Conservation (phyloP, 495 filamentous ascomycete species). For the Daldinia grandis region DNA sequence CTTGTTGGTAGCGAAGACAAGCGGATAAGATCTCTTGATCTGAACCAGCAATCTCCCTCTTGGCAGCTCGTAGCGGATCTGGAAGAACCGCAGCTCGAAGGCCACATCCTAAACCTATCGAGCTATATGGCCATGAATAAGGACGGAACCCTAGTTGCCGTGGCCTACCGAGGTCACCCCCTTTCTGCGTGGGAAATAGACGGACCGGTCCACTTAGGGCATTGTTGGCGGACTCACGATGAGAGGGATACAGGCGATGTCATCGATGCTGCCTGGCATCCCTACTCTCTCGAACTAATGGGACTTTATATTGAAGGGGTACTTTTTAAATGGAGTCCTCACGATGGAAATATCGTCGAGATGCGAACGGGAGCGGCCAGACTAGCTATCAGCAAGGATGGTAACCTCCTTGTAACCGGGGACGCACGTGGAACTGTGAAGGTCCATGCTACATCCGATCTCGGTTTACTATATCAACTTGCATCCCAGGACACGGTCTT, state of each 20-base stretch:
- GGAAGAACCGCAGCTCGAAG: constrained; percentile 40
- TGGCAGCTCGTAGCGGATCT: constrained; percentile 40
- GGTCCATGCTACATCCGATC: constrained; percentile 34
- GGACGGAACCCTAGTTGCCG: constrained; percentile 37
- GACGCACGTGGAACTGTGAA: constrained; percentile 40
- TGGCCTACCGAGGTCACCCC: constrained; percentile 42
- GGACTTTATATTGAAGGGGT: constrained; percentile 43
- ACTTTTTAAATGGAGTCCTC: constrained; percentile 44
- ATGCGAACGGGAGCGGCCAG: constrained; percentile 31
- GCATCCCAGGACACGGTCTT: constrained; percentile 21
- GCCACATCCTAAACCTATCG: constrained; percentile 34
- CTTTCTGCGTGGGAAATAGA: constrained; percentile 44
- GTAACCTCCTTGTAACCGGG: constrained; percentile 40
- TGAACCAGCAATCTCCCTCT: constrained; percentile 9
- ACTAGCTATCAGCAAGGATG: constrained; percentile 41
- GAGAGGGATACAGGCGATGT: constrained; percentile 29
- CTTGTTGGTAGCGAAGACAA: constrained; percentile 36
- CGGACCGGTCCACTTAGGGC: constrained; percentile 42
- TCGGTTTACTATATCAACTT: constrained; percentile 36
- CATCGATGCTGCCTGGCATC: constrained; percentile 42
- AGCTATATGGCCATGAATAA: constrained; percentile 39
- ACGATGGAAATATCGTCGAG: constrained; percentile 35
- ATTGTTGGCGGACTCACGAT: constrained; percentile 37
- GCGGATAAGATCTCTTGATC: constrained; percentile 27
- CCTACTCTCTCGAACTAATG: constrained; percentile 37